Evolutionary conservation across 768 basidiomycete genomes (phyloP).

Genomic region (Lactifluus pinguis): DNA sequence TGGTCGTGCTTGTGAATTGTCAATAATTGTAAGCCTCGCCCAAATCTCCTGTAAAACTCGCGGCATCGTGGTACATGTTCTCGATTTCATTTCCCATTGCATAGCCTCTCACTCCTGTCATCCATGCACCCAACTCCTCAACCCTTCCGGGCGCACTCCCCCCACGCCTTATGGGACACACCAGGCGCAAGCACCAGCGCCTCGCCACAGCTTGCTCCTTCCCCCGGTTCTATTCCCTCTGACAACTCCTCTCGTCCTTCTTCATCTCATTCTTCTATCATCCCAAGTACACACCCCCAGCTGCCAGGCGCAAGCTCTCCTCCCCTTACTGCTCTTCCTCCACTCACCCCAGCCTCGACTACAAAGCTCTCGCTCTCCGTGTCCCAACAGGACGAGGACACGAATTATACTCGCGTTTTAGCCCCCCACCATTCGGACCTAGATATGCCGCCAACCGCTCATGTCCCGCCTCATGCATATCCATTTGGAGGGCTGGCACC

Average conservation of each 20-base stretch:
- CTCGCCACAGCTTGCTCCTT: conserved; percentile 13
- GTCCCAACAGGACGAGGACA: conserved; percentile 11
- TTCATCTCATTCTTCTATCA: conserved; percentile 9
- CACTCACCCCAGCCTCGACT: conserved; percentile 8
- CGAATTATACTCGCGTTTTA: conserved; percentile 6
- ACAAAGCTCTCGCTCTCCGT: neutral
- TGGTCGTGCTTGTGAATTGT: neutral
- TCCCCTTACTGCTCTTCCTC: conserved; percentile 5
- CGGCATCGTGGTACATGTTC: conserved; percentile 10
- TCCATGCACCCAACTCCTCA: conserved; percentile 17
- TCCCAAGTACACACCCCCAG: conserved; percentile 8
- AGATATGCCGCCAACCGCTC: conserved; percentile 16
- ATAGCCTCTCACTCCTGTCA: conserved; percentile 15
- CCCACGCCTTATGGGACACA: conserved; percentile 21
- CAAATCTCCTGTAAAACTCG: conserved; percentile 16
- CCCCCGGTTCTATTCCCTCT: conserved; percentile 15
- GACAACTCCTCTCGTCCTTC: conserved; percentile 14
- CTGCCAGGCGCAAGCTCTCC: conserved; percentile 16
- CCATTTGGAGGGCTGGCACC: conserved; percentile 18
- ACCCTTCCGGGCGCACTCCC: conserved; percentile 12
- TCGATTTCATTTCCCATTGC: conserved; percentile 9
- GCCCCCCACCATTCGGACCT: conserved; percentile 9
- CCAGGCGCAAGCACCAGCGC: conserved; percentile 21
- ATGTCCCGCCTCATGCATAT: conserved; percentile 13
- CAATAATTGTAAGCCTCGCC: neutral